Percentiles rank a stretch among this genome's conserved stretches.
Conservation (phyloP, 2,329 filamentous ascomycete genomes). For the Cercospora sp. region DNA sequence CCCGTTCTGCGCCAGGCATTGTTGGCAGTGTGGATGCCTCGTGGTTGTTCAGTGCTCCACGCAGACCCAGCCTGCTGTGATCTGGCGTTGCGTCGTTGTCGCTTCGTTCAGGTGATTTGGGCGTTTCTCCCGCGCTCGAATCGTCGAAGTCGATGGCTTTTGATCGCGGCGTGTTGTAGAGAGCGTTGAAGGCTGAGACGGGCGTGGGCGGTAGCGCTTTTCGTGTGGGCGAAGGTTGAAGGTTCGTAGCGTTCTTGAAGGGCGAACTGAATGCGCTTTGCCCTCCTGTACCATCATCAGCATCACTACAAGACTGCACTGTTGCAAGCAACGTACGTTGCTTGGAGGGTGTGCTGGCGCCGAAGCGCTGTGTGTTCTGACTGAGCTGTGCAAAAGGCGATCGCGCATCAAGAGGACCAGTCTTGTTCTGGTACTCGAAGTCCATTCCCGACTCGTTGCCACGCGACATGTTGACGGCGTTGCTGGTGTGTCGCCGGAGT, state of each 20-base stretch:
- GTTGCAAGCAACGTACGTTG: conserved; percentile 21
- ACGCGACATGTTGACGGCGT: conserved; percentile 36
- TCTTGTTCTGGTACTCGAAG: conserved; percentile 53
- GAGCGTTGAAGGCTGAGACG: conserved; percentile 35
- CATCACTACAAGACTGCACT: neutral
- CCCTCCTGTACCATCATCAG: conserved; percentile 23
- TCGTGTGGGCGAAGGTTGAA: conserved; percentile 37
- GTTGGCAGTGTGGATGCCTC: conserved; percentile 22
- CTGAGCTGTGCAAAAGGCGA: conserved; percentile 49
- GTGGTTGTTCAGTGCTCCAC: conserved; percentile 28
- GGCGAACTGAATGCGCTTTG: conserved; percentile 47
- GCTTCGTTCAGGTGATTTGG: conserved; percentile 46
- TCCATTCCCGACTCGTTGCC: conserved; percentile 54
- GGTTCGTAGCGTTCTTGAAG: conserved; percentile 53
- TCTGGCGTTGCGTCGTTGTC: conserved; percentile 38
- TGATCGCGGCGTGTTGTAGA: conserved; percentile 43
- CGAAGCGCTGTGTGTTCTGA: conserved; percentile 39
- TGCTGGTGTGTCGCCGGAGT: neutral
- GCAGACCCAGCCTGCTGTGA: conserved; percentile 24
- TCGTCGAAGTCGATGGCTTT: conserved; percentile 42
- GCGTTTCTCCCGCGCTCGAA: conserved; percentile 53
- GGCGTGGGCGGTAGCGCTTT: conserved; percentile 46
- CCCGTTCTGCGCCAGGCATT: conserved; percentile 27
- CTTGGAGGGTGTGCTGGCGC: conserved; percentile 18
- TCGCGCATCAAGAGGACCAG: conserved; percentile 47